These are phyloP conservation scores for Boletus subparvulus DNA, from an alignment of 768 basidiomycete genomes.

Conservation along the genomic window DNA sequence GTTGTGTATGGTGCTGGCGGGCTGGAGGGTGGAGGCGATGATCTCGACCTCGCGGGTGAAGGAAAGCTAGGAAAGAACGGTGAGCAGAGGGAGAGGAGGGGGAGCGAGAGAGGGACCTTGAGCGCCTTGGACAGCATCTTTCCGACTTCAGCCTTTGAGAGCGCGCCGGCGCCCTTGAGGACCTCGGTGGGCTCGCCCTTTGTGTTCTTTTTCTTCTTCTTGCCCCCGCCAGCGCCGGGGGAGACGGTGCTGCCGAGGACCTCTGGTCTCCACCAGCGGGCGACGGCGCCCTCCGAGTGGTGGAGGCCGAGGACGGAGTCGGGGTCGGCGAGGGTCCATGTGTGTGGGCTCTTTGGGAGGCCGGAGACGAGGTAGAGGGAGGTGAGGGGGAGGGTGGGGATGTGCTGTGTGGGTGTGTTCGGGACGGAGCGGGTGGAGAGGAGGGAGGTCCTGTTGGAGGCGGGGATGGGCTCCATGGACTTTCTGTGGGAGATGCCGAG, in stretches of 20 bases:
- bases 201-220: slow-evolving; percentile 64
- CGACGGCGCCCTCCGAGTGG: slow-evolving; percentile 82
- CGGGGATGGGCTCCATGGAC: slow-evolving; percentile 86
- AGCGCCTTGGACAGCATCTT: slow-evolving; percentile 91
- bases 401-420: slow-evolving; percentile 54
- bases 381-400: slow-evolving; percentile 72
- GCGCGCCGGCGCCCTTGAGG: slow-evolving; percentile 74
- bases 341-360: slow-evolving; percentile 84
- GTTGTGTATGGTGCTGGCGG: slow-evolving; percentile 87
- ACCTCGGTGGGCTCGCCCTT: slow-evolving; percentile 56
- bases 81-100: neutral
- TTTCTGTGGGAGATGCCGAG: slow-evolving; percentile 72
- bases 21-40: slow-evolving; percentile 91
- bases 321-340: slow-evolving; percentile 86
- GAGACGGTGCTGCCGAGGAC: slow-evolving; percentile 86
- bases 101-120: slow-evolving; percentile 52
- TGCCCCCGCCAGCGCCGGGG: slow-evolving; percentile 78
- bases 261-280: slow-evolving; percentile 89
- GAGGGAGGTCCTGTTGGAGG: slow-evolving; percentile 70
- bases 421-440: slow-evolving; percentile 59
- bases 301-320: slow-evolving; percentile 79
- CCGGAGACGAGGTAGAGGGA: slow-evolving; percentile 88
- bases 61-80: slow-evolving; percentile 56
- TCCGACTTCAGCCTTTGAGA: slow-evolving; percentile 82
- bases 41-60: slow-evolving; percentile 93